Evolutionary conservation across 768 basidiomycete genomes (phyloP), one percentile per base, ranked within the genome.

Genomic region (Tylopilus cervinicoccineus): DNA sequence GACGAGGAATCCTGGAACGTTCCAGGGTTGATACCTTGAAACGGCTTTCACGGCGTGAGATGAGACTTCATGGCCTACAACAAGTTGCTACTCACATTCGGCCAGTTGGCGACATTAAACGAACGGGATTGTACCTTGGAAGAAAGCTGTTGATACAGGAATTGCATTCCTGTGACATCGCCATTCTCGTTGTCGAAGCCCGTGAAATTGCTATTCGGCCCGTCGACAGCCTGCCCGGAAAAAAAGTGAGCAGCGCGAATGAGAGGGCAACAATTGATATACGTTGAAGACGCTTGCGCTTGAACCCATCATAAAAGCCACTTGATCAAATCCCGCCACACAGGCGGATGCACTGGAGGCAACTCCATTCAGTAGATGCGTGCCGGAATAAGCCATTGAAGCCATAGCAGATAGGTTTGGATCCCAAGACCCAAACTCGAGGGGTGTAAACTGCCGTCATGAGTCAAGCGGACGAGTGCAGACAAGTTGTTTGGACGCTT

Each of bases 351-450:
- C 63, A 51, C 78, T 81, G 11, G 65, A 68, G 0, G 84, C 75
- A 48, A 70, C 58, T 4, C 85, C 87, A 48, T 83, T 76, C 20
- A 66, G 62, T 16, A 91, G 60, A 51, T 74, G 72, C 0, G 87
- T 88, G 6, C 92, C 92, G 6, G 79, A 74, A 54, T 76, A 81
- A 0, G 76, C 67, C 23, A 80, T 69, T 38, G 84, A 82, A 58
- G 77, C 74, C 63, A 86, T 89, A 1, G 86, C 82, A n/a, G 81
- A 81, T 8, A 88, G 69, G 43, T 65, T 74, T 10, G 86, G 83
- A 57, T 91, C 88, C 66, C 77, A 90, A 0, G 86, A 87, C 4
- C 85, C 87, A 38, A 83, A 73, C 58, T 88, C 86, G 51, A 79
- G 62, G n/a, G 80, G 80, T 0, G 76, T 76, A 2, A 85, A 77